Percentiles rank a stretch among this genome's conserved stretches.
Evolutionary conservation across 106 monocot species (phyloP).

Genomic region (Acorus calamus): DNA sequence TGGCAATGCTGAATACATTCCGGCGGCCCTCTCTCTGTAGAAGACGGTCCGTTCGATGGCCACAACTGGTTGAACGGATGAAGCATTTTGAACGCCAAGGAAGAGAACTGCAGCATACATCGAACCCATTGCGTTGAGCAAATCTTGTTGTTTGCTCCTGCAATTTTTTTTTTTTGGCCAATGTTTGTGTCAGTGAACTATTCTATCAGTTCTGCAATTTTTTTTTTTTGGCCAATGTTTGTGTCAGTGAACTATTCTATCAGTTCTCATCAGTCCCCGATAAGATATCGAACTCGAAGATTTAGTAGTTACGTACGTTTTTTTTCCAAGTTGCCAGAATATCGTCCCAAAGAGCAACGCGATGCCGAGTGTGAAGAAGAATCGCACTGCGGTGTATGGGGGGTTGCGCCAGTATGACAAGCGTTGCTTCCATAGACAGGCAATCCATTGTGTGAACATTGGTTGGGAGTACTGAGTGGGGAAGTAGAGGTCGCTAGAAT

Average conservation of each 20-base stretch:
- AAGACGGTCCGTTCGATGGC: background rate
- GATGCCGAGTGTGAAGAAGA: slow-evolving; percentile 23
- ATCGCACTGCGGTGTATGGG: slow-evolving; percentile 16
- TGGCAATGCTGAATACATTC: background rate
- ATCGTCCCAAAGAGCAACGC: slow-evolving; percentile 49
- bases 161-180: background rate
- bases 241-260: too few species aligned
- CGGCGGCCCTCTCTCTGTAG: background rate
- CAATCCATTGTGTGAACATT: slow-evolving; percentile 32
- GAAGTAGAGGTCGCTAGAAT: slow-evolving; percentile 40
- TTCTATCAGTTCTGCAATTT: too few species aligned
- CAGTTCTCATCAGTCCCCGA: too few species aligned
- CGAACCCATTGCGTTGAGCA: slow-evolving; percentile 44
- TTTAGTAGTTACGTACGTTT: slow-evolving; percentile 17
- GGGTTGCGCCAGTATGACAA: slow-evolving; percentile 64
- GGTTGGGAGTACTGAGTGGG: slow-evolving; percentile 45
- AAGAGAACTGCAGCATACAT: too few species aligned
- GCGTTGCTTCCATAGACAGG: slow-evolving; percentile 56
- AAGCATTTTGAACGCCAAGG: background rate
- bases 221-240: too few species aligned
- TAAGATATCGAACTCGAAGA: too few species aligned
- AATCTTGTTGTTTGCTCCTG: slow-evolving; percentile 26
- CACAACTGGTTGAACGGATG: background rate
- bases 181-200: too few species aligned
- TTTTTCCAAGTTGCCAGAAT: slow-evolving; percentile 45